Evolutionary conservation across 306 rosid species (phyloP).

Genomic region (Fagus crenata): DNA sequence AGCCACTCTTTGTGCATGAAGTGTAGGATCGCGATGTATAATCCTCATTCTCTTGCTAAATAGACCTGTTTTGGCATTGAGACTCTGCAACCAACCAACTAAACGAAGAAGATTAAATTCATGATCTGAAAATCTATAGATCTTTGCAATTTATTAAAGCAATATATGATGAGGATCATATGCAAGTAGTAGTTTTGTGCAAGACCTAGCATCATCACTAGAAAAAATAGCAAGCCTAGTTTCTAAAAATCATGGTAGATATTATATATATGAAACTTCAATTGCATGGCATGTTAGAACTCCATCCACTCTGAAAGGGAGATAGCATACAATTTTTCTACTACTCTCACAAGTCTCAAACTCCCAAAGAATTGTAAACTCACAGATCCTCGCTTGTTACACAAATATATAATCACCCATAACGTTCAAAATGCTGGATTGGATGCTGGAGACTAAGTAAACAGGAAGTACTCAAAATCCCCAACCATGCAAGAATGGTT

Average conservation of each 20-base stretch:
- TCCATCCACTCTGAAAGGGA: background rate
- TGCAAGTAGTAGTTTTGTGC: slow-evolving; percentile 4
- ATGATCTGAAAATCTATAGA: slow-evolving; percentile 27
- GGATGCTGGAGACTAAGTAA: background rate
- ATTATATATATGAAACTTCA: background rate
- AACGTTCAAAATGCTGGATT: background rate
- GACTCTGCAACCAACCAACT: slow-evolving; percentile 94
- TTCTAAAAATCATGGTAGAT: background rate
- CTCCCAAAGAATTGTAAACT: background rate
- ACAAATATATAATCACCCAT: background rate
- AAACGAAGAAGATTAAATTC: slow-evolving; percentile 63
- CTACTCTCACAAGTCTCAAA: background rate
- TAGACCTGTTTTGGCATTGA: slow-evolving; percentile 93
- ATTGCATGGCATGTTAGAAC: background rate
- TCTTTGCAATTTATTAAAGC: background rate
- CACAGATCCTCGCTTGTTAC: background rate
- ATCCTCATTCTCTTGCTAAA: slow-evolving; percentile 98
- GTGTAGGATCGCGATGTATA: slow-evolving; percentile 82
- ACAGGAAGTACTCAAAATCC: background rate
- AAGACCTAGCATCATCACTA: slow-evolving; percentile 11
- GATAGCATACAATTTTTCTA: background rate
- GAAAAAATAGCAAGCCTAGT: background rate
- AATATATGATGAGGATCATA: slow-evolving; percentile 8
- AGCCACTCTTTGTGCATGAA: slow-evolving; percentile 88
- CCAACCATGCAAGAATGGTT: background rate